These are phyloP conservation scores for Calycina marina DNA, from an alignment of 2,329 filamentous ascomycete species.

Conservation along the genomic window DNA sequence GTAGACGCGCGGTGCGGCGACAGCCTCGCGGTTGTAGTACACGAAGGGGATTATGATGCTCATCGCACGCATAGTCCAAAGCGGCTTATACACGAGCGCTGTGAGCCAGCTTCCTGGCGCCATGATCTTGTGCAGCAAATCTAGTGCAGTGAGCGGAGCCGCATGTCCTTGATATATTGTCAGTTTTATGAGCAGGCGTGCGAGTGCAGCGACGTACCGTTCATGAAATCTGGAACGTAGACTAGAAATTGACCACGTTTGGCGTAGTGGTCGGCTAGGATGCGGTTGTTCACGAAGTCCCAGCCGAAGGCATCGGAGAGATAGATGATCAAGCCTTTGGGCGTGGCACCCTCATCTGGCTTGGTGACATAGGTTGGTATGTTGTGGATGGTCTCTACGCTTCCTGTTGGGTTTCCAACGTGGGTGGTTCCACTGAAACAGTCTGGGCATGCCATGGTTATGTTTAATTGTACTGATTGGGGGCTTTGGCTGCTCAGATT, in stretches of 20 bases:
- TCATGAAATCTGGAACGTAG: slow-evolving; percentile 37
- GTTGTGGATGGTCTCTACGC: slow-evolving; percentile 27
- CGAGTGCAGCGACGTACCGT: slow-evolving; percentile 21
- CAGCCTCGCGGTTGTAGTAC: slow-evolving; percentile 14
- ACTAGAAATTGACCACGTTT: slow-evolving; percentile 29
- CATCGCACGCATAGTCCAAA: slow-evolving; percentile 33
- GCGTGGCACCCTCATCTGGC: slow-evolving; percentile 20
- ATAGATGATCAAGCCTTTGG: slow-evolving; percentile 32
- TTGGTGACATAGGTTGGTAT: slow-evolving; percentile 29
- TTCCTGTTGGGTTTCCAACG: slow-evolving; percentile 25
- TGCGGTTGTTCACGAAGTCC: slow-evolving; percentile 31
- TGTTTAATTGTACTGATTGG: neutral
- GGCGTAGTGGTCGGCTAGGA: slow-evolving; percentile 34
- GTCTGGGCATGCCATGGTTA: slow-evolving; percentile 12
- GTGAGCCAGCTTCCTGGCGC: slow-evolving; percentile 1
- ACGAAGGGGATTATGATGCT: slow-evolving; percentile 14
- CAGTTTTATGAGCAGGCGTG: neutral
- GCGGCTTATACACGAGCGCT: slow-evolving; percentile 9
- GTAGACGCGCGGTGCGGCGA: slow-evolving; percentile 24
- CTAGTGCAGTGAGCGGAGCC: neutral
- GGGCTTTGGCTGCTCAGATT: neutral
- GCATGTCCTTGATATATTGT: neutral
- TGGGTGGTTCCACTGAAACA: slow-evolving; percentile 27
- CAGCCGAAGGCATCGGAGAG: slow-evolving; percentile 37
- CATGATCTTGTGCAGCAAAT: neutral